A percentile compares a stretch with the other conserved stretches of the same genome.
phyloP scores from a whole-genome alignment of 2,329 filamentous ascomycete genomes.

The Botrytis cinerea region DNA sequence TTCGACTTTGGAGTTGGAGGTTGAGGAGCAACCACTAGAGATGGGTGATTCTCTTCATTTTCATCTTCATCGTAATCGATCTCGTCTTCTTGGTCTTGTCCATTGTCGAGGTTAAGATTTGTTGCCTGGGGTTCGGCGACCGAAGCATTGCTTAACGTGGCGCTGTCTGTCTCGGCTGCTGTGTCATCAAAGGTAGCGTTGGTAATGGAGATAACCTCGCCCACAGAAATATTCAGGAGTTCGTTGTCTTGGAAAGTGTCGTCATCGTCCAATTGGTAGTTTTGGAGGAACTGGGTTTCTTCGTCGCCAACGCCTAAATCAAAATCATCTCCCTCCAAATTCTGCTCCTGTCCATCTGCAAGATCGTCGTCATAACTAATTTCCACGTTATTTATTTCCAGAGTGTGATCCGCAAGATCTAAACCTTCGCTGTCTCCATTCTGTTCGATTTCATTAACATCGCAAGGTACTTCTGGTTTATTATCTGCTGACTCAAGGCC shows the following conservation, averaged over 20 bases:
- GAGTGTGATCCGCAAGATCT: not conserved
- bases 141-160: slow-evolving; percentile 37
- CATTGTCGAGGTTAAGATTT: slow-evolving; percentile 40
- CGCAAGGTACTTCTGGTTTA: not conserved
- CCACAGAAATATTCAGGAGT: not conserved
- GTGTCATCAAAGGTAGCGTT: not conserved
- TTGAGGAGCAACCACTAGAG: slow-evolving; percentile 3
- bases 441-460: slow-evolving; percentile 43
- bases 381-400: slow-evolving; percentile 16
- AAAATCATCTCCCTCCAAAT: slow-evolving; percentile 22
- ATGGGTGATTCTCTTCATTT: slow-evolving; percentile 24
- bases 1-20: slow-evolving; percentile 20
- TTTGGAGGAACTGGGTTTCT: slow-evolving; percentile 15
- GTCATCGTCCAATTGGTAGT: slow-evolving; percentile 3
- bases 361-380: slow-evolving; percentile 9
- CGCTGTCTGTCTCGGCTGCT: slow-evolving; percentile 41
- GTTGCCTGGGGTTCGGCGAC: slow-evolving; percentile 18
- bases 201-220: not conserved
- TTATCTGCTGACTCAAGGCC: slow-evolving; percentile 1
- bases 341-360: not conserved
- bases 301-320: slow-evolving; percentile 25
- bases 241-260: not conserved
- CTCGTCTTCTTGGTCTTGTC: slow-evolving; percentile 37
- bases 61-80: slow-evolving; percentile 39
- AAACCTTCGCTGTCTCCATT: slow-evolving; percentile 14